Percentiles rank a stretch among this genome's conserved stretches.
phyloP scores from a whole-genome alignment of 2,329 filamentous ascomycete species.

The Lomentospora prolificans region DNA sequence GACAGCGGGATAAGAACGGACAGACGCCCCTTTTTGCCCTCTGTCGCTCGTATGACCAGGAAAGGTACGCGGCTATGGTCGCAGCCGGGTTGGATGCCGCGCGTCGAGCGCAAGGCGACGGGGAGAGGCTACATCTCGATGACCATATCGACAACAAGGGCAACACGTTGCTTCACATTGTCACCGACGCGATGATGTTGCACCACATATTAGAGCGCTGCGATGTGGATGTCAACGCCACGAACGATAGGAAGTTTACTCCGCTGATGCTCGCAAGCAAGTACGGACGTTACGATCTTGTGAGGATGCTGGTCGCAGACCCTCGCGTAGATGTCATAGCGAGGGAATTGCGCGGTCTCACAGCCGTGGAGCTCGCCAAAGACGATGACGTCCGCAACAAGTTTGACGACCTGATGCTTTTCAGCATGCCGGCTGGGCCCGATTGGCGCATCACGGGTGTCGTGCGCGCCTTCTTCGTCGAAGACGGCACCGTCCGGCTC shows the following conservation, averaged over 20 bases:
- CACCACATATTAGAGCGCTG: conserved; percentile 68
- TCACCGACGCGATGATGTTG: conserved; percentile 75
- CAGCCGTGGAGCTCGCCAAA: conserved; percentile 91
- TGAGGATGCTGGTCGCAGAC: conserved; percentile 78
- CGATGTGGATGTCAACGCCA: conserved; percentile 92
- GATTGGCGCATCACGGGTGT: conserved; percentile 85
- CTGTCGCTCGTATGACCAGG: conserved; percentile 90
- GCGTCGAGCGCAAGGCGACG: conserved; percentile 64
- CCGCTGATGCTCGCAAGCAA: conserved; percentile 98
- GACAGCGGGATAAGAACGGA: conserved; percentile 85
- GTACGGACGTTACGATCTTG: conserved; percentile 90
- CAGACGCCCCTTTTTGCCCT: conserved; percentile 96
- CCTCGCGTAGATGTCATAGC: conserved; percentile 76
- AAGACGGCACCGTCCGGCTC: conserved; percentile 86
- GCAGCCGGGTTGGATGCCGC: conserved; percentile 69
- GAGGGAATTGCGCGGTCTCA: conserved; percentile 78
- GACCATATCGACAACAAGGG: conserved; percentile 89
- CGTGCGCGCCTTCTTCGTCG: conserved; percentile 91
- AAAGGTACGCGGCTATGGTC: conserved; percentile 80
- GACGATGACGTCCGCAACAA: conserved; percentile 95
- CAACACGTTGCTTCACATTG: conserved; percentile 91
- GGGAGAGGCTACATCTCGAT: conserved; percentile 73
- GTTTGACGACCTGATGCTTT: conserved; percentile 85
- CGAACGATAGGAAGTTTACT: conserved; percentile 91
- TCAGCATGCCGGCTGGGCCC: conserved; percentile 60